Conservation (phyloP, 2,329 filamentous ascomycete species). For the Stagonosporopsis tanaceti region DNA sequence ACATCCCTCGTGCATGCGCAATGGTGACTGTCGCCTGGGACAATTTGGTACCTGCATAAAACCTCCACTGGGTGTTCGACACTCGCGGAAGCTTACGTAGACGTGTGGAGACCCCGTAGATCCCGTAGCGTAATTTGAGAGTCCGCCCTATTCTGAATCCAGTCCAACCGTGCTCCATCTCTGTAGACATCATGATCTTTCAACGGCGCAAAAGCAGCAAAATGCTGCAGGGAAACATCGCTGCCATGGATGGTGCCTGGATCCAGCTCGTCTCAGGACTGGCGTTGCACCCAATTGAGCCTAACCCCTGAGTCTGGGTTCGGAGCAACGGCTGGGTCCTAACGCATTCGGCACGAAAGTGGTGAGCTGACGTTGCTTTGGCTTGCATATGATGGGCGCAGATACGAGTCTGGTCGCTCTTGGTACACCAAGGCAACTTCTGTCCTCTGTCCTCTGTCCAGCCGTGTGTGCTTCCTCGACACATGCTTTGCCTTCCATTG, state of each 20-base stretch:
- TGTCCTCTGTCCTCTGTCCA: constrained; percentile 10
- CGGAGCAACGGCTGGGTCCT: constrained; percentile 13
- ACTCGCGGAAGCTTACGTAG: constrained; percentile 16
- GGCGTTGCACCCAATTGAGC: constrained; percentile 12
- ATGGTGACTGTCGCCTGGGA: neutral
- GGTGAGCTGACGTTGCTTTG: constrained; percentile 20
- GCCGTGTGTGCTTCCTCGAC: neutral
- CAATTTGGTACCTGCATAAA: constrained; percentile 1
- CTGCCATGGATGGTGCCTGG: constrained; percentile 8
- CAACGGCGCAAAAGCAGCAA: constrained; percentile 6
- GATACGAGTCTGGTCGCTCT: constrained; percentile 14
- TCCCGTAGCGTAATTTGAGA: constrained; percentile 14
- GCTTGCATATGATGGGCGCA: constrained; percentile 16
- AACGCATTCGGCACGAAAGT: constrained; percentile 14
- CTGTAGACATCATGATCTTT: constrained; percentile 8
- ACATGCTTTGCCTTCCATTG: neutral
- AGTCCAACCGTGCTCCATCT: neutral
- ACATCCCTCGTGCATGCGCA: constrained; percentile 4
- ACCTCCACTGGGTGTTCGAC: neutral
- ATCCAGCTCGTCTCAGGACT: constrained; percentile 11
- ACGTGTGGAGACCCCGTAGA: constrained; percentile 14
- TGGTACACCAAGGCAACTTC: neutral
- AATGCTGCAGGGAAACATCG: constrained; percentile 6
- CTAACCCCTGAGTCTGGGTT: constrained; percentile 10
- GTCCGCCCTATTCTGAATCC: constrained; percentile 8